Conservation (phyloP, 805 yeast species). For the Maudiozyma pseudohumilis region DNA sequence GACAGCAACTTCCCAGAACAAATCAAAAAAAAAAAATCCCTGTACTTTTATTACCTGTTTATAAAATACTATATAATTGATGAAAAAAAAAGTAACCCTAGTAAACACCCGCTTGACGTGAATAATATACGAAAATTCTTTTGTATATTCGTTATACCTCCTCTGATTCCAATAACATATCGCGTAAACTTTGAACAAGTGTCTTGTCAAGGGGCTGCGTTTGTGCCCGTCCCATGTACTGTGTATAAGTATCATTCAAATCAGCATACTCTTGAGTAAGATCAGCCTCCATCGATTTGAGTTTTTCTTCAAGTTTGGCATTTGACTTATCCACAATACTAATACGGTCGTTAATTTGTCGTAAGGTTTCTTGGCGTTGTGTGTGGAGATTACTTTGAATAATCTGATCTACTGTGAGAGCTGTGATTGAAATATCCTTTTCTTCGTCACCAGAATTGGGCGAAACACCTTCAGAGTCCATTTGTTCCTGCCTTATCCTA, state of each 20-base stretch:
- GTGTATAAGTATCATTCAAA: conserved; percentile 13
- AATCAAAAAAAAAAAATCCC: no score
- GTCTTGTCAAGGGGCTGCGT: conserved; percentile 14
- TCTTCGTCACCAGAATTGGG: no score
- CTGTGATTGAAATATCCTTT: conserved; percentile 12
- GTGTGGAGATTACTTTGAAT: conserved; percentile 20
- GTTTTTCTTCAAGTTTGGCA: conserved; percentile 15
- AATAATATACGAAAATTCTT: no score
- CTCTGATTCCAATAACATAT: conserved; percentile 21
- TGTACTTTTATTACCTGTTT: no score
- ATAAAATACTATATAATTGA: no score
- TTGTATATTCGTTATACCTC: conserved; percentile 7
- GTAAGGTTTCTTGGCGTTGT: conserved; percentile 14
- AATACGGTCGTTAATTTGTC: conserved; percentile 19
- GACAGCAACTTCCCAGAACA: no score
- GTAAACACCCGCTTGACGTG: no score
- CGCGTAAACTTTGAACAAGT: conserved; percentile 19
- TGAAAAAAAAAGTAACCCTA: no score
- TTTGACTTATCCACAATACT: conserved; percentile 16
- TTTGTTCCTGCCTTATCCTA: conserved; percentile 10
- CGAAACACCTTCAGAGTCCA: background rate
- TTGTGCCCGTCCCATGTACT: conserved; percentile 18
- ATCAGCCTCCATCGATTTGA: conserved; percentile 12
- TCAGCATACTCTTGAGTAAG: conserved; percentile 19
- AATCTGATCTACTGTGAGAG: conserved; percentile 19